Evolutionary conservation across 2,329 filamentous ascomycete species (phyloP).

Genomic region (Aspergillus persii): DNA sequence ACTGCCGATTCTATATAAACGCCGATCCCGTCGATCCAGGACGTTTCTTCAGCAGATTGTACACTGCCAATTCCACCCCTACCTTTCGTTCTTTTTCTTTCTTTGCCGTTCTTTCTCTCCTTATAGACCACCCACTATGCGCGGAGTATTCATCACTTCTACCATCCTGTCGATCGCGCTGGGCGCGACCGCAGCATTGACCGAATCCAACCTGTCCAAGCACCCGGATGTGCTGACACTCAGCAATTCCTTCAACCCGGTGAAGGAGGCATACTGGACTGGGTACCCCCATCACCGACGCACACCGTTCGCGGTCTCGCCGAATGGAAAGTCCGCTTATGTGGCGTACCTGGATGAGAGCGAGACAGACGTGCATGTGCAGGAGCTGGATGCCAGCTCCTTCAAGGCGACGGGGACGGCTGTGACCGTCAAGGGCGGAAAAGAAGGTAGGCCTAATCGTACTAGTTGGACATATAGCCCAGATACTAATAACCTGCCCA

Average conservation of each 20-base stretch:
- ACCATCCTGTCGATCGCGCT: conserved; percentile 12
- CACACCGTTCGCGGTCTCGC: conserved; percentile 62
- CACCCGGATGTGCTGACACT: conserved; percentile 48
- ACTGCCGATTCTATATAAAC: not conserved
- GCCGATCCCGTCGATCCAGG: not conserved
- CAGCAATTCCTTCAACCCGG: conserved; percentile 54
- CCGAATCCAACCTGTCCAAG: conserved; percentile 34
- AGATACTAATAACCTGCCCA: conserved; percentile 9
- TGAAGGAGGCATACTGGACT: conserved; percentile 62
- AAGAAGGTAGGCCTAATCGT: conserved; percentile 43
- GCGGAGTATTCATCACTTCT: not conserved
- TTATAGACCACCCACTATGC: not conserved
- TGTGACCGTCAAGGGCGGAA: conserved; percentile 53
- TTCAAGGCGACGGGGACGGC: conserved; percentile 54
- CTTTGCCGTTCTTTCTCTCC: not conserved
- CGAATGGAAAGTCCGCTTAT: conserved; percentile 58
- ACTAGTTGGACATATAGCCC: no score
- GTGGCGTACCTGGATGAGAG: conserved; percentile 60
- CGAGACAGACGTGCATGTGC: conserved; percentile 56
- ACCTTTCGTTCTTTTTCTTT: not conserved
- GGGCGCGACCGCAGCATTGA: conserved; percentile 20
- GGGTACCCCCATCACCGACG: conserved; percentile 60
- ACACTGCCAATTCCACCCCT: not conserved
- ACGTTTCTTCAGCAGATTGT: not conserved
- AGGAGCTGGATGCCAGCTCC: conserved; percentile 54